These are phyloP conservation scores for Fusarium sp. DNA, from an alignment of 2,329 filamentous ascomycete species.

Conservation along the genomic window DNA sequence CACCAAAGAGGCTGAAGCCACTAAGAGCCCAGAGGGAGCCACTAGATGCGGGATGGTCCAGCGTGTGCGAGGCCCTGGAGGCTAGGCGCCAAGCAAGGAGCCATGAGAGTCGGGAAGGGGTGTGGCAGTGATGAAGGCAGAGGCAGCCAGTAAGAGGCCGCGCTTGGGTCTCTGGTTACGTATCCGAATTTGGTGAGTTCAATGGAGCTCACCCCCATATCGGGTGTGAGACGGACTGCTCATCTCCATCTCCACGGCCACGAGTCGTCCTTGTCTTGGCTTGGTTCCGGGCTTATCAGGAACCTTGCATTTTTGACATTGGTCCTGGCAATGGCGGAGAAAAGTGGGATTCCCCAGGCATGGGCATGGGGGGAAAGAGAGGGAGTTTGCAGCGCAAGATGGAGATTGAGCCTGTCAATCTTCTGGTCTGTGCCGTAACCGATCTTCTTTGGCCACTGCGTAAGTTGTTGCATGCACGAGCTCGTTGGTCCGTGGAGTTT, in stretches of 20 bases:
- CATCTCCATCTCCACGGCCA: constrained; percentile 28
- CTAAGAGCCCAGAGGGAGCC: constrained; percentile 18
- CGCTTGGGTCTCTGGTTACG: constrained; percentile 44
- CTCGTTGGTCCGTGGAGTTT: neutral
- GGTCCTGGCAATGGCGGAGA: neutral
- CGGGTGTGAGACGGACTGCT: neutral
- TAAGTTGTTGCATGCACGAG: neutral
- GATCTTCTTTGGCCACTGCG: neutral
- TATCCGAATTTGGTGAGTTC: constrained; percentile 50
- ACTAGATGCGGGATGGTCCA: constrained; percentile 33
- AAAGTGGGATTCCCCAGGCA: constrained; percentile 7
- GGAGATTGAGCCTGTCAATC: neutral
- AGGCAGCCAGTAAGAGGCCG: constrained; percentile 38
- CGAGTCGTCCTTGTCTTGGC: constrained; percentile 4
- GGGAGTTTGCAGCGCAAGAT: neutral
- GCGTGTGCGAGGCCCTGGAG: constrained; percentile 18
- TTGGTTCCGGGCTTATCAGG: constrained; percentile 30
- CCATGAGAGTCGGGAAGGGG: constrained; percentile 10
- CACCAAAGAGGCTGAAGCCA: constrained; percentile 16
- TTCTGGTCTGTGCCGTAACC: neutral
- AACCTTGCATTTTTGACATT: constrained; percentile 24
- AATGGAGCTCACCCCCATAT: constrained; percentile 24
- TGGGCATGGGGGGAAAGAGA: neutral
- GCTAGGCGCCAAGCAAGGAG: constrained; percentile 34
- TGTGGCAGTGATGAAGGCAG: constrained; percentile 14